These are phyloP conservation scores for Calonectria pauciramosa DNA, from an alignment of 2,329 filamentous ascomycete genomes.

Conservation along the genomic window DNA sequence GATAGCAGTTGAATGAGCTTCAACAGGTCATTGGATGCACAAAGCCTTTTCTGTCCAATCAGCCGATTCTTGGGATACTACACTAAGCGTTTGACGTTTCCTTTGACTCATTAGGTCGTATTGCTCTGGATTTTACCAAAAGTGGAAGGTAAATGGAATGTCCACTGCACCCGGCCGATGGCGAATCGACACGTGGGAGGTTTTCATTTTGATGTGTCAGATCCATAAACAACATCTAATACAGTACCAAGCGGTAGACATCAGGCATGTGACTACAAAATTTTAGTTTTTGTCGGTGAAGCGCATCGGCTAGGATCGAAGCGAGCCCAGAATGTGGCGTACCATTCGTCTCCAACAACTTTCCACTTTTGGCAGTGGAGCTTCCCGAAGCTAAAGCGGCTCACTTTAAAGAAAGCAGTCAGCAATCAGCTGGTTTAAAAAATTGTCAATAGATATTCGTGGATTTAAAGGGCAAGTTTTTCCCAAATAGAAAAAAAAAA, in stretches of 20 bases:
- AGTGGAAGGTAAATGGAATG: not conserved
- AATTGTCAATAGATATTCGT: not conserved
- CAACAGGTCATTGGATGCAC: not conserved
- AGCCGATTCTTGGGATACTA: not conserved
- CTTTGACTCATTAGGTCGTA: not conserved
- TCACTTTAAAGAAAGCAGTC: not conserved
- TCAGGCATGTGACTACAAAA: not conserved
- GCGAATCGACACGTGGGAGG: not conserved
- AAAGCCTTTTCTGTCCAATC: not conserved
- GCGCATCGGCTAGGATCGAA: not conserved
- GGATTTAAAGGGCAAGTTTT: not conserved
- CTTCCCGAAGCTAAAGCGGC: not conserved
- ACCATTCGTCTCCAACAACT: not conserved
- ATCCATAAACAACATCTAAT: not conserved
- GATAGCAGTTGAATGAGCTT: not conserved
- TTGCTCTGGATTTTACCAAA: not conserved
- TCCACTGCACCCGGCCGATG: not conserved
- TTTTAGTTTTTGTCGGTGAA: not conserved
- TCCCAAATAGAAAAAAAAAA: not conserved
- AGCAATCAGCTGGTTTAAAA: not conserved
- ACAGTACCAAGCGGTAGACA: not conserved
- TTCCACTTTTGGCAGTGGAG: not conserved
- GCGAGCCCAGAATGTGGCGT: not conserved
- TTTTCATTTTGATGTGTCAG: not conserved
- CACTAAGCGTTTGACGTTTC: no score